Evolutionary conservation across 176 grass and related monocot species (phyloP), one percentile per base, ranked within the genome.

Genomic region (Oryza nivara): DNA sequence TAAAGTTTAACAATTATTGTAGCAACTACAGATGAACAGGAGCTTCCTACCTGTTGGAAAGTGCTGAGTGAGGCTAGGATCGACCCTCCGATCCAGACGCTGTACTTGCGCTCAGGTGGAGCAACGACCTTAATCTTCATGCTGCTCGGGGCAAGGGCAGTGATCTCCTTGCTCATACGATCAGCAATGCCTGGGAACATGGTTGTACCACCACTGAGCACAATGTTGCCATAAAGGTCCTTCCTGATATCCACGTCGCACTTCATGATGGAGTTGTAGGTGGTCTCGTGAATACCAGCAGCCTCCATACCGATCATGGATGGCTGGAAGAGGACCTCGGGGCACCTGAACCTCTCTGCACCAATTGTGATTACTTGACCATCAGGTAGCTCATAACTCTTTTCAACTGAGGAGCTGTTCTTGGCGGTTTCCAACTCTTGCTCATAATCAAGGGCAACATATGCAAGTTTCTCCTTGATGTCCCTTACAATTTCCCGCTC

Each of bases 261-360:
- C 89, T 96, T 96, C 94, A 96, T 96, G 89, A 96, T 93, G 48
- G 94, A 96, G 23, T 96, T 88, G 91, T 93, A 97, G 70, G 94
- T 97, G 13, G 85, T 93, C 80, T 92, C 89, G 35, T 97, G 91
- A 85, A 93, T 97, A 64, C 94, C 94, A 74, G 85, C 85, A 25
- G 88, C 70, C 78, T 93, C 94, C 91, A 91, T 85, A 66, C 94
- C 94, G 38, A 96, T 91, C 77, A 96, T 84, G 19, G 91, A 89
- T 44, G 94, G 91, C 87, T 91, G 94, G 94, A 96, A 96, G 67
- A 96, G 86, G 48, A 96, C 94, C 89, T 96, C 94, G 44, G 94
- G 91, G 84, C 94, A 96, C 80, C 92, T 84, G 83, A 94, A 94
- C 41, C 92, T 85, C 86, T 94, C 92, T 11, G 86, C 89, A 5